Evolutionary conservation across 2,329 filamentous ascomycete genomes (phyloP), one percentile per base, ranked within the genome.

Genomic region (Colletotrichum sp.): DNA sequence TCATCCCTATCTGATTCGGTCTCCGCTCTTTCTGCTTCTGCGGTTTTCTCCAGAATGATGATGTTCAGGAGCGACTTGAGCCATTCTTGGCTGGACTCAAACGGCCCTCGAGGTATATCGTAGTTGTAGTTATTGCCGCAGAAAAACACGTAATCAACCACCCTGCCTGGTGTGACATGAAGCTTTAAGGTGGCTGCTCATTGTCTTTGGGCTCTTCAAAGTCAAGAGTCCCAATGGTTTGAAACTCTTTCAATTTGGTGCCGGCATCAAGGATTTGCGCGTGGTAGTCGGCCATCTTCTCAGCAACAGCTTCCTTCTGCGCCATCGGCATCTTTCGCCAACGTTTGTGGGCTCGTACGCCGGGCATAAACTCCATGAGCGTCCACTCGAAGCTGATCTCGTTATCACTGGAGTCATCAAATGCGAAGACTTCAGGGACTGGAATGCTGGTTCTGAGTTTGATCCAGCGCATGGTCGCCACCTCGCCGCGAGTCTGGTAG

Each of bases 301-400:
- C 75, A 5, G 82, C 79, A 7, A 87, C 66, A 8, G 71, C 71
- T 52, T 79, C 78, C 74, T 87, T 87, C 13, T 80, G 77, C 6
- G 75, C 75, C 77, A 81, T 78, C 0, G 81, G 66, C 77, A 87
- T 81, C 18, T 73, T 80, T 7, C 82, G 79, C 78, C 79, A 78
- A 48, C 76, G 60, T 64, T 76, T 64, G 77, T 80, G 66, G 2
- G 76, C 78, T 8, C 80, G 76, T 13, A 43, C 76, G 0, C 83
- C 84, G 1, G 71, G 66, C 74, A 85, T 75, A 8, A 77, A 74
- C 8, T 81, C 78, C 82, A 86, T 85, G 15, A 86, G 66, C 12
- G 86, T 86, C 84, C 85, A 88, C 78, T 87, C 85, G 22, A 83
- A 85, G 0, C 83, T 84, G 32, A 87, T 79, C 27, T 82, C 78